Conservation (phyloP, 768 basidiomycete genomes). For the Naganishia friedmannii region DNA sequence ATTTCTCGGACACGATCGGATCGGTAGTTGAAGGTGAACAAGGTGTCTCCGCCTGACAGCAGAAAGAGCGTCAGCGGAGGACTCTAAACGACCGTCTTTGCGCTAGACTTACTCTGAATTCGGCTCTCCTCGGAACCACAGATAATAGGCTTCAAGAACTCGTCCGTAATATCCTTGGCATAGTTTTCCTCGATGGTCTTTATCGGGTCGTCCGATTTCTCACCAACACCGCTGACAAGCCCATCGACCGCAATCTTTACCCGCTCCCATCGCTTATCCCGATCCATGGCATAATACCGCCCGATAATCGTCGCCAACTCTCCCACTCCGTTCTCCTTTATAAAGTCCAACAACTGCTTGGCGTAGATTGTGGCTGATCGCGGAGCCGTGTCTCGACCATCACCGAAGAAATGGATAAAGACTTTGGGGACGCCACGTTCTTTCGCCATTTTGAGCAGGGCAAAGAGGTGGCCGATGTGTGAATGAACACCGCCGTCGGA, state of each 20-base stretch:
- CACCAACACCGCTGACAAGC: slow-evolving; percentile 68
- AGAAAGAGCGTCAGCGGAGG: background rate
- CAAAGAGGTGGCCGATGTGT: slow-evolving; percentile 83
- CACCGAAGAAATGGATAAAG: slow-evolving; percentile 90
- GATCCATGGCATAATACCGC: slow-evolving; percentile 94
- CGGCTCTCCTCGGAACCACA: slow-evolving; percentile 73
- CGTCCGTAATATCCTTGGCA: slow-evolving; percentile 81
- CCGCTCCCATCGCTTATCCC: slow-evolving; percentile 94
- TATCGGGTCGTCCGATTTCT: slow-evolving; percentile 59
- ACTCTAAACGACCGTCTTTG: background rate
- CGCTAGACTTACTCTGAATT: slow-evolving; percentile 64
- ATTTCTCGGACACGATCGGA: slow-evolving; percentile 96
- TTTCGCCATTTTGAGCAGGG: slow-evolving; percentile 85
- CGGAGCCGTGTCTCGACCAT: slow-evolving; percentile 91
- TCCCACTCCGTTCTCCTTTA: slow-evolving; percentile 66
- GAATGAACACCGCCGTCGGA: slow-evolving; percentile 98
- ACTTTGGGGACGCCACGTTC: slow-evolving; percentile 76
- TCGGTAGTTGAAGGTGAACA: slow-evolving; percentile 97
- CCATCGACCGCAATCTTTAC: slow-evolving; percentile 85
- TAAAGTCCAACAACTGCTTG: slow-evolving; percentile 71
- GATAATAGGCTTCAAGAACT: slow-evolving; percentile 93
- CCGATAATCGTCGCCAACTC: slow-evolving; percentile 81
- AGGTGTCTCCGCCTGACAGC: slow-evolving; percentile 69
- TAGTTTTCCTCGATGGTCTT: slow-evolving; percentile 71
- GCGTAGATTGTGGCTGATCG: slow-evolving; percentile 74